Percentiles rank a stretch among this genome's conserved stretches.
Evolutionary conservation across 2,329 filamentous ascomycete genomes (phyloP).

Genomic region (Beauveria brongniartii): DNA sequence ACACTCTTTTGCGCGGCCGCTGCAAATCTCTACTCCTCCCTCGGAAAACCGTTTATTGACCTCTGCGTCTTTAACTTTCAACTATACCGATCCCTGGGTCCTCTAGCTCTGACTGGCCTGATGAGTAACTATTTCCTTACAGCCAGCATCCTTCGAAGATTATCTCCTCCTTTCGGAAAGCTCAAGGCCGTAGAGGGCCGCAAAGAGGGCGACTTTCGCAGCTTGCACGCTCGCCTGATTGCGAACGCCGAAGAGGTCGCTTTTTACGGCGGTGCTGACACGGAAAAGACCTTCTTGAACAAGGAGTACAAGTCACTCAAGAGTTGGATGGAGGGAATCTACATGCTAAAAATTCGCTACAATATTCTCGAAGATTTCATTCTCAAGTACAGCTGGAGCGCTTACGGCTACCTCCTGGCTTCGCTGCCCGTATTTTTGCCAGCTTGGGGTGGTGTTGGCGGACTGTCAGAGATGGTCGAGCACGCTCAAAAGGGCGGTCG

Average conservation of each 20-base stretch:
- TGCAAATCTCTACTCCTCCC: conserved; percentile 85
- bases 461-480: conserved; percentile 57
- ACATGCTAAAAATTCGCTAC: conserved; percentile 94
- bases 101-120: conserved; percentile 76
- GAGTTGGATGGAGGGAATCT: conserved; percentile 97
- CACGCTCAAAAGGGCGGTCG: conserved; percentile 44
- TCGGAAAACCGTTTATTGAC: conserved; percentile 98
- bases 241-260: conserved; percentile 97
- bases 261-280: conserved; percentile 92
- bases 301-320: conserved; percentile 88
- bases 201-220: conserved; percentile 91
- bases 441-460: conserved; percentile 81
- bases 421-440: conserved; percentile 91
- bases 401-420: conserved; percentile 89
- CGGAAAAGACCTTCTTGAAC: conserved; percentile 88
- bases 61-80: conserved; percentile 98
- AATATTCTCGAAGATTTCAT: conserved; percentile 99
- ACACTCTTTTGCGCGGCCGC: conserved; percentile 92
- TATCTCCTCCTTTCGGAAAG: conserved; percentile 94
- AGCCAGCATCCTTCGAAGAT: conserved; percentile 74
- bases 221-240: conserved; percentile 82
- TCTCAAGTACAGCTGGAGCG: conserved; percentile 97
- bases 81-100: conserved; percentile 83
- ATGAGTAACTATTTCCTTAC: conserved; percentile 92
- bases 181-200: conserved; percentile 92